Conservation (phyloP, 345 rosid genomes). For the Populus ilicifolia region DNA sequence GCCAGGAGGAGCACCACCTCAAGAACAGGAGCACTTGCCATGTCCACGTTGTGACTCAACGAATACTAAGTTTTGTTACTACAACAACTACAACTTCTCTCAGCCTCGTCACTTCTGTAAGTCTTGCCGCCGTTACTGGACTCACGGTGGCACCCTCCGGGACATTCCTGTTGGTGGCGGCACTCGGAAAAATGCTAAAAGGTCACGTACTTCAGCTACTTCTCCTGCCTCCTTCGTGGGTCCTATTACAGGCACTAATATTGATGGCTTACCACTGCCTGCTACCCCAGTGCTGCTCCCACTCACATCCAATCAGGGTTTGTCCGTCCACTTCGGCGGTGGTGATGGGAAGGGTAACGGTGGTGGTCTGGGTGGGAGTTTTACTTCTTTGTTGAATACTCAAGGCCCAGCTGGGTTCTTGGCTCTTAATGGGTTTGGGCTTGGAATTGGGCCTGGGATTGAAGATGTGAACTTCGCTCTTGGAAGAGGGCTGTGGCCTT, state of each 20-base stretch:
- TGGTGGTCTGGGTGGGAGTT: constrained; percentile 36
- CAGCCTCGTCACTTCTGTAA: constrained; percentile 99
- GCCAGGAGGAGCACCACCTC: constrained; percentile 39
- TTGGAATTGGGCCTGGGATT: constrained; percentile 54
- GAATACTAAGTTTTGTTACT: constrained; percentile 91
- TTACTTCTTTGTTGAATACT: constrained; percentile 66
- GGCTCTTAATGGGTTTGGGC: constrained; percentile 67
- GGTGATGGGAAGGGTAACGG: constrained; percentile 32
- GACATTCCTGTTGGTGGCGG: constrained; percentile 96
- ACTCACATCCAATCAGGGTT: constrained; percentile 27
- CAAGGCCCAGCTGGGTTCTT: constrained; percentile 63
- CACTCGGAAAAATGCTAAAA: constrained; percentile 76
- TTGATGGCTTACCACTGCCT: constrained; percentile 32
- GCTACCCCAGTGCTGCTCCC: constrained; percentile 59
- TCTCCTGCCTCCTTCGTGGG: constrained; percentile 3
- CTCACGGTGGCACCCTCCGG: constrained; percentile 91
- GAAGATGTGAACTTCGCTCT: constrained; percentile 68
- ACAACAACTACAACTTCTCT: constrained; percentile 91
- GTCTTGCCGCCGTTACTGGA: constrained; percentile 96
- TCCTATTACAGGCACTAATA: constrained; percentile 7
- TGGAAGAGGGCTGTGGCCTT: constrained; percentile 80
- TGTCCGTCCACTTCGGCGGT: constrained; percentile 21
- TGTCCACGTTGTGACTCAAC: constrained; percentile 94
- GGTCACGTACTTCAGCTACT: constrained; percentile 49
- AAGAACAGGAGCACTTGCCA: constrained; percentile 81